phyloP scores from a whole-genome alignment of 306 rosid species.

The Quercus parvula region DNA sequence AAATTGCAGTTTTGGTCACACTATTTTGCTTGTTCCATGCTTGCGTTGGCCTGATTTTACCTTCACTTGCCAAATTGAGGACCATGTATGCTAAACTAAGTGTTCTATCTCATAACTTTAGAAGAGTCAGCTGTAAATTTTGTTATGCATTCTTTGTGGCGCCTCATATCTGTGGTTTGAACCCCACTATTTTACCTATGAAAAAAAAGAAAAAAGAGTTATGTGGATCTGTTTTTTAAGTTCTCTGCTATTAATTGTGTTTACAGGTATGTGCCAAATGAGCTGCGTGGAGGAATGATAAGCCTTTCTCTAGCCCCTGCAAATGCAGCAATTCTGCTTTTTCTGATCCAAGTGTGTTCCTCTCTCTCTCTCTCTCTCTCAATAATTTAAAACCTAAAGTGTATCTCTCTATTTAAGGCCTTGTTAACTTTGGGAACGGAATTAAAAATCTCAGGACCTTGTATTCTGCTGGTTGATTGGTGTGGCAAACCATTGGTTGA shows the following conservation, averaged over 20 bases:
- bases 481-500: slow-evolving; percentile 2
- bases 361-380: neutral
- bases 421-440: neutral
- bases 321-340: slow-evolving; percentile 68
- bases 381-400: neutral
- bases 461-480: neutral
- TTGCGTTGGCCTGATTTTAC: slow-evolving; percentile 69
- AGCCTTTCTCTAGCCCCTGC: slow-evolving; percentile 83
- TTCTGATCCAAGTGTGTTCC: slow-evolving; percentile 68
- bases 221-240: neutral
- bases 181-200: too few species aligned
- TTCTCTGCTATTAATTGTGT: slow-evolving; percentile 1
- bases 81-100: slow-evolving; percentile 59
- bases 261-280: slow-evolving; percentile 88
- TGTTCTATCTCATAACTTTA: neutral
- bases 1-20: slow-evolving; percentile 67
- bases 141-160: too few species aligned
- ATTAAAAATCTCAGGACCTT: slow-evolving; percentile 1
- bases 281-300: slow-evolving; percentile 96
- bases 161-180: too few species aligned
- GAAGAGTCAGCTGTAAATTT: neutral
- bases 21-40: slow-evolving; percentile 80
- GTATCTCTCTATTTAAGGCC: neutral
- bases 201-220: too few species aligned
- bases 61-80: slow-evolving; percentile 92